Evolutionary conservation across 768 basidiomycete genomes (phyloP).

Genomic region (Suillus spraguei): DNA sequence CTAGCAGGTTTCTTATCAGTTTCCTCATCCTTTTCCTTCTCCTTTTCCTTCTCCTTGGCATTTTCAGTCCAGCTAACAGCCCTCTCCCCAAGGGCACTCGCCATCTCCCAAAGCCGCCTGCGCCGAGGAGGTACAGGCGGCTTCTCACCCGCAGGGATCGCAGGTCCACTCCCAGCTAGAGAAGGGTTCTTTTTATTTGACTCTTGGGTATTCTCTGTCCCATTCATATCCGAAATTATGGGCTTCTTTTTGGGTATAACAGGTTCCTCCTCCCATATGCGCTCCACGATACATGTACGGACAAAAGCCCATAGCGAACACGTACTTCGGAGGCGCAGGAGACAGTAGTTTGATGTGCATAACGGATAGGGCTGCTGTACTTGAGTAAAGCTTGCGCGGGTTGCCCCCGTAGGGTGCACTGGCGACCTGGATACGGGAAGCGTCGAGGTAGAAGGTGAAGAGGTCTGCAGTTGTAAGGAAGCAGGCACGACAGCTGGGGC

Average conservation of each 20-base stretch:
- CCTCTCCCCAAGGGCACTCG: conserved; percentile 59
- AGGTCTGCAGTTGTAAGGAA: conserved; percentile 24
- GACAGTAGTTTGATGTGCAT: conserved; percentile 85
- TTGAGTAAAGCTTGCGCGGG: conserved; percentile 28
- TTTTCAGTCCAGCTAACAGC: conserved; percentile 56
- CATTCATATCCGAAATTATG: conserved; percentile 19
- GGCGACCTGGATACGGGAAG: conserved; percentile 26
- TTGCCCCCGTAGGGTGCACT: conserved; percentile 46
- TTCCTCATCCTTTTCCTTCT: conserved; percentile 31
- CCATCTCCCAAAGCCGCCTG: conserved; percentile 68
- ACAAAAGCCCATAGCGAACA: conserved; percentile 92
- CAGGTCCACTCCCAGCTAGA: not conserved
- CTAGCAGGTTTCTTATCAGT: conserved; percentile 23
- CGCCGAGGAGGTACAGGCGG: conserved; percentile 68
- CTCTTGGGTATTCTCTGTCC: not conserved
- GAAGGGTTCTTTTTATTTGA: not conserved
- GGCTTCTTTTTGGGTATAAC: conserved; percentile 33
- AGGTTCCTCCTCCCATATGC: conserved; percentile 85
- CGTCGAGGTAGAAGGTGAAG: conserved; percentile 37
- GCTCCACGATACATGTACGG: conserved; percentile 77
- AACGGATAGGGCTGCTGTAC: conserved; percentile 57
- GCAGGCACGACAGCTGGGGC: conserved; percentile 25
- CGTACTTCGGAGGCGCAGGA: conserved; percentile 79
- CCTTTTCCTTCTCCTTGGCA: conserved; percentile 35
- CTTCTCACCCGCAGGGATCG: conserved; percentile 34